Evolutionary conservation across 257 asterid species (phyloP).

Genomic region (Nicotiana obtusifolia): DNA sequence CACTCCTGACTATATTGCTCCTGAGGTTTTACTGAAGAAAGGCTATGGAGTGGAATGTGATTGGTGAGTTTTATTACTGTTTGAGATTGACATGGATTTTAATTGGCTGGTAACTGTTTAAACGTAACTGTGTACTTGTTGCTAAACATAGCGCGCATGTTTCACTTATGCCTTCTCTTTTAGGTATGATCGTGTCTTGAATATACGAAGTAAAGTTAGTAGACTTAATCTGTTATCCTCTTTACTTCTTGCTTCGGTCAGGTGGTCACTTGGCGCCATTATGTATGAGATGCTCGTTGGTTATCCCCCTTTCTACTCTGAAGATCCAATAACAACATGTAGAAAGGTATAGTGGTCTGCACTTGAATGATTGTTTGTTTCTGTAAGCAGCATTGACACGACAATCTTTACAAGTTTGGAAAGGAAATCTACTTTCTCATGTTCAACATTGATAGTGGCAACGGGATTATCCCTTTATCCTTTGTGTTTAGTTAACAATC

Average conservation of each 20-base stretch:
- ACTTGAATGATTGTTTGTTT: not conserved
- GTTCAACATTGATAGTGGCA: not conserved
- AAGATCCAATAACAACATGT: slow-evolving; percentile 80
- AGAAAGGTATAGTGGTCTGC: slow-evolving; percentile 46
- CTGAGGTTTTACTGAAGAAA: slow-evolving; percentile 72
- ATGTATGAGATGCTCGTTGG: slow-evolving; percentile 95
- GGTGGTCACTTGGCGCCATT: slow-evolving; percentile 97
- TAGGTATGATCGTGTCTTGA: not conserved
- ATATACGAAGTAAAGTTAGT: not conserved
- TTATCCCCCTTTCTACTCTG: slow-evolving; percentile 84
- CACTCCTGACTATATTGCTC: slow-evolving; percentile 97
- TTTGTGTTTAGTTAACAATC: not conserved
- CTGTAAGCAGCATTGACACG: not conserved
- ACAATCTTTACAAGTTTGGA: not conserved
- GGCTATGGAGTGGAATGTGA: slow-evolving; percentile 91
- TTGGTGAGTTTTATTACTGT: slow-evolving; percentile 46
- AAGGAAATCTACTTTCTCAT: not conserved
- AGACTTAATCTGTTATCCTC: not conserved
- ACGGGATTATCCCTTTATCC: not conserved
- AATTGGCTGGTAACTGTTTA: not conserved
- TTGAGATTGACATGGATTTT: not conserved
- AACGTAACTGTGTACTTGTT: not conserved
- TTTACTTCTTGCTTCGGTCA: slow-evolving; percentile 21
- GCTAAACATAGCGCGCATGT: not conserved
- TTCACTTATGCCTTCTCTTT: not conserved